These are phyloP conservation scores for Plectosphaerella cucumerina DNA, from an alignment of 2,329 filamentous ascomycete species.

Conservation along the genomic window DNA sequence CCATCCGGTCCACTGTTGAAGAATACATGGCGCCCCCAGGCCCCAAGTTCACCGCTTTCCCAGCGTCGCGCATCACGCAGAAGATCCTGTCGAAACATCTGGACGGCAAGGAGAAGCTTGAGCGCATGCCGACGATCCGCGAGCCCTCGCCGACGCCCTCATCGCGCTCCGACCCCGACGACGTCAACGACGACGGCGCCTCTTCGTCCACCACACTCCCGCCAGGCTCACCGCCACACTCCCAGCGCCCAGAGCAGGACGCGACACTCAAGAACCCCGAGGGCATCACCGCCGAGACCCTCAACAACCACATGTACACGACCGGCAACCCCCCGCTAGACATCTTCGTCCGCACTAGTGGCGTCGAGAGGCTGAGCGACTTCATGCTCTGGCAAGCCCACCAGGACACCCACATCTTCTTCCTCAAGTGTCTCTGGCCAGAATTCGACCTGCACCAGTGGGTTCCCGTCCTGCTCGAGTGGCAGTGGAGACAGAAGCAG, in stretches of 20 bases:
- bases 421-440: constrained; percentile 89
- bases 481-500: constrained; percentile 67
- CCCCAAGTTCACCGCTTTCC: constrained; percentile 69
- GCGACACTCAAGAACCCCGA: constrained; percentile 62
- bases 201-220: constrained; percentile 59
- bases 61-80: constrained; percentile 79
- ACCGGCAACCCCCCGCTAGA: constrained; percentile 82
- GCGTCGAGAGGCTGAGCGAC: constrained; percentile 87
- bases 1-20: constrained; percentile 80
- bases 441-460: constrained; percentile 95
- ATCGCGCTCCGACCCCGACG: constrained; percentile 40
- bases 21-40: constrained; percentile 75
- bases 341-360: constrained; percentile 86
- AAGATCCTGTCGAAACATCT: constrained; percentile 72
- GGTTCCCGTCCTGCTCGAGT: constrained; percentile 86
- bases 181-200: constrained; percentile 43
- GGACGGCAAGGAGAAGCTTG: constrained; percentile 32
- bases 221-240: constrained; percentile 44
- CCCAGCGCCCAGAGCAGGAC: constrained; percentile 15
- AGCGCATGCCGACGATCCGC: constrained; percentile 42
- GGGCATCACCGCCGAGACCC: constrained; percentile 75
- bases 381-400: constrained; percentile 99
- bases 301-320: constrained; percentile 86
- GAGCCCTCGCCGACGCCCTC: constrained; percentile 43
- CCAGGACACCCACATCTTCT: constrained; percentile 86